Base-by-base conservation (phyloP, 345 rosid species). In the Turnera subulata region DNA sequence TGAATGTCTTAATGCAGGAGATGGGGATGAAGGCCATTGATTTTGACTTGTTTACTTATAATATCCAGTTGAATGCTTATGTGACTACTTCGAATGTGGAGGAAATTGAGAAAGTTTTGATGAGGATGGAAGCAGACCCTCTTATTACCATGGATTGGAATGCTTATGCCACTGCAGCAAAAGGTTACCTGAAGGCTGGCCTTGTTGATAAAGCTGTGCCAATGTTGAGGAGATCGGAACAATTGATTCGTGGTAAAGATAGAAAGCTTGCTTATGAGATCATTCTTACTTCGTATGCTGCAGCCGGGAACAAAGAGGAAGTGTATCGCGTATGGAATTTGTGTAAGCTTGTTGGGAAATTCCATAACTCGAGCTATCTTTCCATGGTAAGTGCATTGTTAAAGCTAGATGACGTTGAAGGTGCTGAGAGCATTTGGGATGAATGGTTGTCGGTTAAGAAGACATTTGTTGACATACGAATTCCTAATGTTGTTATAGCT, bases 281-380 rank as follows among this genome's bases (percentile, higher is more conserved):
- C 50, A 69, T 66, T 55, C 57, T 70, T 0, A 32, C 59, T 50
- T 58, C 39, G 0, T 70, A 67, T 47, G 63, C 75, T 15, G 25
- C 18, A 53, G 66, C 76, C 24, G 77, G 81, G 46, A 67, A 63
- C 22, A 79, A 58, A 70, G 78, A 68, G 24, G 85, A 76, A 39
- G 80, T 84, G 9, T 73, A 68, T 62, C 77, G 85, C 11, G 64
- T 85, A 25, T 85, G 89, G 96, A 52, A 61, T 50, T 55, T 63
- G 67, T 72, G 65, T 54, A 89, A 85, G 68, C 46, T 38, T 17
- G 51, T 48, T 40, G 76, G 73, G 5, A 70, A 62, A 48, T 55
- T 72, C 40, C 50, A 64, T 62, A 85, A 74, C 60, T 58, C 76
- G 0, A 73, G 84, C 26, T 82, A 83, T 61, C 15, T 73, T 1